Conservation (phyloP, 768 basidiomycete genomes). For the Clathrus columnatus region DNA sequence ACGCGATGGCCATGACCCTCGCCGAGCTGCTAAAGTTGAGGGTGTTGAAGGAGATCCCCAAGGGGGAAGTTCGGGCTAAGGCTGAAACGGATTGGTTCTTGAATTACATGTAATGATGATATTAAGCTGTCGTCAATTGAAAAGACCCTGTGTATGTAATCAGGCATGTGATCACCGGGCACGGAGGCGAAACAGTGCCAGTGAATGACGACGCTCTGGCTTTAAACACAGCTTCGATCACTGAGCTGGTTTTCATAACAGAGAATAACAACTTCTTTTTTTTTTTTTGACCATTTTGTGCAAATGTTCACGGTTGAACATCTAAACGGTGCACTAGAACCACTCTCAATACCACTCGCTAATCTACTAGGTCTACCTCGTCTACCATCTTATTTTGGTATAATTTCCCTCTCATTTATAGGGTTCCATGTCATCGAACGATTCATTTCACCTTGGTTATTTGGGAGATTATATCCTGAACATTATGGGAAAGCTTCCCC, state of each 20-base stretch:
- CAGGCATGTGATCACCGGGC: no score
- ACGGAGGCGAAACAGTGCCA: no score
- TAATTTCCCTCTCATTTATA: conserved; percentile 44
- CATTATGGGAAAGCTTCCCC: conserved; percentile 34
- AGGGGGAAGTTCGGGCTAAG: conserved; percentile 31
- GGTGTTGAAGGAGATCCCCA: conserved; percentile 21
- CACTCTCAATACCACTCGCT: conserved; percentile 21
- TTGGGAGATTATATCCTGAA: conserved; percentile 36
- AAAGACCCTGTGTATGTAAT: no score
- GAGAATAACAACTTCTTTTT: no score
- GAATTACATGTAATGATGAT: conserved; percentile 37
- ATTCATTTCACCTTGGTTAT: conserved; percentile 47
- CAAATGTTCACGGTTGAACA: not conserved
- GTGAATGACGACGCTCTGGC: no score
- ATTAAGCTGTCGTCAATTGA: no score
- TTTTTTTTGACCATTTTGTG: no score
- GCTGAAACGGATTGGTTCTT: conserved; percentile 34
- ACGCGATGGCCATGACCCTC: conserved; percentile 30
- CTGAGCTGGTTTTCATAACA: no score
- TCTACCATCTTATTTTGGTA: conserved; percentile 46
- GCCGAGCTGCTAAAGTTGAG: conserved; percentile 27
- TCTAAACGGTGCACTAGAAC: not conserved
- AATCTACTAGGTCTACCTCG: conserved; percentile 39
- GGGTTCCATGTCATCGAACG: conserved; percentile 52
- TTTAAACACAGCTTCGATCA: no score